Conservation (phyloP, 2,329 filamentous ascomycete genomes). For the Endoconidiophora polonica region DNA sequence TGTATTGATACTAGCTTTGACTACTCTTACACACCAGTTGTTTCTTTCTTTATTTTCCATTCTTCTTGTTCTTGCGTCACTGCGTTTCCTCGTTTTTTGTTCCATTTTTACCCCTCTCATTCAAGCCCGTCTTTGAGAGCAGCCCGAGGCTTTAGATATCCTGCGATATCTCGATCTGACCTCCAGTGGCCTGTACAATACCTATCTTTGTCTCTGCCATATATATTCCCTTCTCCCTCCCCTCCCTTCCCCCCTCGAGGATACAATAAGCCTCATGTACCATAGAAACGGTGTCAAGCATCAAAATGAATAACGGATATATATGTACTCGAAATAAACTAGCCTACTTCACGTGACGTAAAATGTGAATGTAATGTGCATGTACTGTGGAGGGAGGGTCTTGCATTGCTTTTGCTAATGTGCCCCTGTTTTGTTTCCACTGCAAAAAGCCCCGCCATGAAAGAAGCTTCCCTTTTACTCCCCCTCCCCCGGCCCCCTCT, state of each 20-base stretch:
- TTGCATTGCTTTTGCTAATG: neutral
- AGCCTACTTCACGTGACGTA: neutral
- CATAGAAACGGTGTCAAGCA: conserved; percentile 13
- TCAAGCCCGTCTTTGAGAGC: neutral
- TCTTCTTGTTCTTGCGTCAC: conserved; percentile 1
- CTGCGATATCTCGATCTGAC: neutral
- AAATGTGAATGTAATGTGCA: neutral
- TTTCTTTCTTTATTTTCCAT: conserved; percentile 3
- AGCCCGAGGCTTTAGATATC: neutral
- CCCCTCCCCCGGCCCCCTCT: neutral
- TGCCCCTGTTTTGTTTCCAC: neutral
- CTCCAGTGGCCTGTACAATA: neutral
- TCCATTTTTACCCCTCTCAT: neutral
- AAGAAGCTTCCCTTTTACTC: neutral
- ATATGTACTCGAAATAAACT: neutral
- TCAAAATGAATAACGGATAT: conserved; percentile 10
- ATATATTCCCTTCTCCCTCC: neutral
- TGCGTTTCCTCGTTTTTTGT: conserved; percentile 2
- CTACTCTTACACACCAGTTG: neutral
- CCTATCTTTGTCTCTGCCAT: neutral
- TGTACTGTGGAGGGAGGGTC: neutral
- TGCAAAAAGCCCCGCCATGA: neutral
- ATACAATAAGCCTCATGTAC: conserved; percentile 10
- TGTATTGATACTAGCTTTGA: neutral
- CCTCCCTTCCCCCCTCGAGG: neutral